Percentiles rank a stretch among this genome's conserved stretches.
Evolutionary conservation across 2,329 filamentous ascomycete species (phyloP).

Genomic region (Xylariaceae sp.): DNA sequence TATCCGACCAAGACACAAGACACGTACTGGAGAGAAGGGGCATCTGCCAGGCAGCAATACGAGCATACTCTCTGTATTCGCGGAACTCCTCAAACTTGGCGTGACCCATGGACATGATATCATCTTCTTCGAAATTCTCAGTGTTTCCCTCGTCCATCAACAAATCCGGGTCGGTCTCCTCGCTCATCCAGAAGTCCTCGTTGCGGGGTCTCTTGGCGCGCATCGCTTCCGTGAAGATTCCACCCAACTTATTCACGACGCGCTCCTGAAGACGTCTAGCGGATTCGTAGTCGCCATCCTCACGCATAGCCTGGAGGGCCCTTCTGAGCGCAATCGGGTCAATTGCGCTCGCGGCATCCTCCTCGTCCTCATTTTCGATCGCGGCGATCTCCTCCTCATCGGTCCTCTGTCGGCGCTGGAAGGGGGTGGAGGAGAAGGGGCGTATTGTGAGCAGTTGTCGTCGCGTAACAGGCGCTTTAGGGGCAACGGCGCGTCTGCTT

Average conservation of each 20-base stretch:
- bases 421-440: conserved; percentile 28
- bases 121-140: conserved; percentile 69
- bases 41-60: conserved; percentile 92
- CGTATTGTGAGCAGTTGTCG: conserved; percentile 25
- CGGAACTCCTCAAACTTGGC: conserved; percentile 81
- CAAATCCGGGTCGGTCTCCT: conserved; percentile 29
- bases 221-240: conserved; percentile 1
- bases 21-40: conserved; percentile 77
- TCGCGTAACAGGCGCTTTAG: conserved; percentile 18
- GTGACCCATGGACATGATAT: conserved; percentile 78
- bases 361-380: background rate
- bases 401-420: conserved; percentile 19
- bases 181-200: conserved; percentile 25
- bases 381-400: conserved; percentile 23
- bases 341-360: conserved; percentile 14
- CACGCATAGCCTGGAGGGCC: background rate
- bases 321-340: background rate
- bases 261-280: conserved; percentile 16
- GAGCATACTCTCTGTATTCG: conserved; percentile 81
- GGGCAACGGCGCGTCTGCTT: conserved; percentile 25
- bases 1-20: conserved; percentile 21
- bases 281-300: conserved; percentile 4
- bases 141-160: conserved; percentile 26
- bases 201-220: background rate
- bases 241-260: conserved; percentile 2